Percentiles rank a stretch among this genome's conserved stretches.
Conservation (phyloP, 2,329 filamentous ascomycete species). For the Exserohilum rostratum region DNA sequence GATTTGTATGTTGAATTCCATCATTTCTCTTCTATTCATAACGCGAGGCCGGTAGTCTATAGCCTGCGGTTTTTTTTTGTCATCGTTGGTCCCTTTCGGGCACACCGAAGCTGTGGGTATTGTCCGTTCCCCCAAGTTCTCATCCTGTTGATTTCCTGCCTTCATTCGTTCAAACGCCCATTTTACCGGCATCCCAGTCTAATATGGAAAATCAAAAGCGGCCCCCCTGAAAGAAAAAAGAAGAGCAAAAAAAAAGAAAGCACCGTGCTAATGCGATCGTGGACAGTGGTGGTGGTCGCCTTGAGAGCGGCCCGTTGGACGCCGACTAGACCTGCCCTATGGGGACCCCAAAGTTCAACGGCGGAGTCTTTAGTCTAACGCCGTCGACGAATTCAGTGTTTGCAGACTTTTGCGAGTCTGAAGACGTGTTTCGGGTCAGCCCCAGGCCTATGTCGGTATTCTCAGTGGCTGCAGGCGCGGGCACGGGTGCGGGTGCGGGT, state of each 20-base stretch:
- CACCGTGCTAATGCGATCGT: not conserved
- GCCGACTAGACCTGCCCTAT: slow-evolving; percentile 33
- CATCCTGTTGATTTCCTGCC: too few relatives aligned
- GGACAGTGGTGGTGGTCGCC: not conserved
- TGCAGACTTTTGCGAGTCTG: slow-evolving; percentile 22
- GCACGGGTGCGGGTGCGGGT: not conserved
- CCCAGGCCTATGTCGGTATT: slow-evolving; percentile 6
- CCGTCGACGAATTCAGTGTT: slow-evolving; percentile 38
- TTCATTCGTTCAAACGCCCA: slow-evolving; percentile 1
- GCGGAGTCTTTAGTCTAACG: slow-evolving; percentile 43
- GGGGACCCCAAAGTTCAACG: slow-evolving; percentile 44
- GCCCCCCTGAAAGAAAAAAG: too few relatives aligned
- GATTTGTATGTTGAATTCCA: not conserved
- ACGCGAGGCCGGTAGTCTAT: slow-evolving; percentile 27
- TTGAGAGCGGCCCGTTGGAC: not conserved
- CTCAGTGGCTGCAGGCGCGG: not conserved
- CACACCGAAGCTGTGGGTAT: slow-evolving; percentile 17
- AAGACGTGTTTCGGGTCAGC: slow-evolving; percentile 32
- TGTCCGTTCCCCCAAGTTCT: not conserved
- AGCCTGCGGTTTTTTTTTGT: slow-evolving; percentile 22
- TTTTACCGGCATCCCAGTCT: not conserved
- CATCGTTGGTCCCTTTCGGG: not conserved
- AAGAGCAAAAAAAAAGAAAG: not conserved
- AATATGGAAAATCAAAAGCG: not conserved
- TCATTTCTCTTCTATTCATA: slow-evolving; percentile 2